Conservation (phyloP, 2,329 filamentous ascomycete genomes). For the Westerdykella sp. region DNA sequence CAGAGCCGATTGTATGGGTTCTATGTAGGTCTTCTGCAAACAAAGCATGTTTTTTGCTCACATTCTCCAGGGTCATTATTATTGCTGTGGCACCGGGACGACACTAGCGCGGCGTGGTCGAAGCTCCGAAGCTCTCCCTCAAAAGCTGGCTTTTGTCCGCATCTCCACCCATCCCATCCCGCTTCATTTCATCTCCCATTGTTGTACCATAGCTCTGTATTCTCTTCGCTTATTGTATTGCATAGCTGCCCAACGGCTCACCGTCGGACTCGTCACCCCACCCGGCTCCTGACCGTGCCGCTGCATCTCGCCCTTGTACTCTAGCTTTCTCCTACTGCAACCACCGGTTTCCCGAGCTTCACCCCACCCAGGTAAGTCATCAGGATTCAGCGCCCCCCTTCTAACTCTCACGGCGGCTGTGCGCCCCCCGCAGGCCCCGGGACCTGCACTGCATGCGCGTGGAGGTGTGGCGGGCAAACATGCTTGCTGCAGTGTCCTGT, state of each 20-base stretch:
- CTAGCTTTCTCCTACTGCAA: constrained; percentile 4
- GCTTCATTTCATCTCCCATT: constrained; percentile 5
- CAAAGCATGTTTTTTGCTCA: no score
- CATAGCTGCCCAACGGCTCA: constrained; percentile 29
- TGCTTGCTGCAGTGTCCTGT: constrained; percentile 5
- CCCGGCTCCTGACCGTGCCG: background rate
- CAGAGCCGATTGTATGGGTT: no score
- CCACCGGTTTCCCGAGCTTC: constrained; percentile 11
- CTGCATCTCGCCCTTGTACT: background rate
- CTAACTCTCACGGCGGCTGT: no score
- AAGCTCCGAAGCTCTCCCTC: constrained; percentile 8
- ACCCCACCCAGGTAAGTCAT: constrained; percentile 1
- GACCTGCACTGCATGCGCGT: constrained; percentile 6
- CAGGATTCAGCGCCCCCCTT: background rate
- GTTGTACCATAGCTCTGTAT: constrained; percentile 22
- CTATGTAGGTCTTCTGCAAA: no score
- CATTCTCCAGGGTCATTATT: no score
- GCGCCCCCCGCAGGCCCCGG: constrained; percentile 6
- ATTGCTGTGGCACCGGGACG: background rate
- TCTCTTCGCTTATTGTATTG: constrained; percentile 20
- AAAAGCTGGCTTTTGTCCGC: constrained; percentile 13
- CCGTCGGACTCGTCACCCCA: constrained; percentile 7
- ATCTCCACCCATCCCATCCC: constrained; percentile 14
- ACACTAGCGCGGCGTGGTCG: constrained; percentile 7
- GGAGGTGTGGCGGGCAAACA: constrained; percentile 1